Base-by-base conservation (phyloP, 768 basidiomycete genomes). In the Calocera cornea region DNA sequence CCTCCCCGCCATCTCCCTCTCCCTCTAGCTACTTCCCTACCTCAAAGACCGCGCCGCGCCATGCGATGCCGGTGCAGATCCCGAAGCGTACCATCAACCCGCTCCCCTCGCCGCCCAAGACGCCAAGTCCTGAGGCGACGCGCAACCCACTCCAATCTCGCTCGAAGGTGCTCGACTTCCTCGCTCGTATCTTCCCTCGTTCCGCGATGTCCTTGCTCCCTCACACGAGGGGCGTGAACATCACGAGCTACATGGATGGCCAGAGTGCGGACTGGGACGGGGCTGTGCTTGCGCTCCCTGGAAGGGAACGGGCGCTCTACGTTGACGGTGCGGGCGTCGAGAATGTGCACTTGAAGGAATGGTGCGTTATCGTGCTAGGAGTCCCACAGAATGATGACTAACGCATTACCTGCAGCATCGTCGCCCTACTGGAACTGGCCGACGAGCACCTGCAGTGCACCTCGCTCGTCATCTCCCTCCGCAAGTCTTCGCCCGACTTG, bases 361-460 rank as follows among this genome's bases (percentile, higher is more conserved):
- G 91, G 90, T 90, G 71, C 44, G 77, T 74, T 27, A 31, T 64
- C 63, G 41, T 66, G 49, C 34, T 41, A n/a, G 64, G 63, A 36
- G 36, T 65, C 22, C 40, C 33, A 22, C 41, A 64, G 49, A 64
- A 38, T 67, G 63, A 64, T 29, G 41, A 29, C 38, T 69, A 65
- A 70, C 19, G 34, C 47, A 67, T 67, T 66, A 68, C 49, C 69
- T 1, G 66, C 71, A 92, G 89, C 74, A 87, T 94, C 72, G 89
- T 93, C 34, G 90, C 90, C 50, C 81, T 95, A 47, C 80, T 95
- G 72, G 92, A 95, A 73, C 81, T 93, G 34, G 92, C 92, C 66
- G 90, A 91, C 76, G 92, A 94, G 76, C 86, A 83, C 67, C 81
- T 95, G 47, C 82, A 82, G 72, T 92, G 91, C 76, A 83, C 83